Base-by-base conservation (phyloP, 2,329 filamentous ascomycete genomes). In the Sporothrix pseudoabietina region DNA sequence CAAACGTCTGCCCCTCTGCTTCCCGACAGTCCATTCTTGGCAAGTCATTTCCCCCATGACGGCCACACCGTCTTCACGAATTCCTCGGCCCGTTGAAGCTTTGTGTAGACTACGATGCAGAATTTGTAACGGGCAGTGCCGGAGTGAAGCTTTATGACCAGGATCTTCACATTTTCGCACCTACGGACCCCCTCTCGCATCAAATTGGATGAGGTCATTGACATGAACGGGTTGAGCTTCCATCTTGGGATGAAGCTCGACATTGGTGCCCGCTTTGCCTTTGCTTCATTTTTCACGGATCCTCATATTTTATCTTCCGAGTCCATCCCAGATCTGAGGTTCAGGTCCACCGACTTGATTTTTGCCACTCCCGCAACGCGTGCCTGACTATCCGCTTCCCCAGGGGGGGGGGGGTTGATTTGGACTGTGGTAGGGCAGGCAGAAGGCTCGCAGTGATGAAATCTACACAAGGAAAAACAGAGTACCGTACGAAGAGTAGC, bases 381-480 rank as follows among this genome's bases (percentile, higher is more conserved):
- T 66, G 47, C 61, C 61, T 66, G 61, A 66, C 61, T 66, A 66
- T 66, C 61, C 39, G 8, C 2, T 26, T 66, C 39, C 22, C 22
- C 47, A 2, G 14, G 44, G 22, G 26, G 26, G 26, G 26, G 26
- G 14, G 44, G 22, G 22, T 7, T 14, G 22, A 9, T 19, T 52
- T 52, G 26, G 26, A 26, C 26, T 1, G 26, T 26, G 26, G 19
- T 65, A 7, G 30, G 61, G 44, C 44, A 49, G 61, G 35, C 35
- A 35, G 35, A 8, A 35, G 35, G 35, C 35, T 47, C 26, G 61
- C 39, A 66, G 39, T n/a, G 61, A 65, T 47, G 4, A 12, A 30
- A 44, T 65, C 59, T 65, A 26, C 9, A 2, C 4, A 44, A 35
- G 22, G 35, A 32, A 16, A 22, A 12, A 16, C 8, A 10, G 14